A percentile compares a stretch with the other conserved stretches of the same genome.
These are phyloP conservation scores for Tagetes patula DNA, from an alignment of 129 eudicot genomes.

Conservation along the genomic window DNA sequence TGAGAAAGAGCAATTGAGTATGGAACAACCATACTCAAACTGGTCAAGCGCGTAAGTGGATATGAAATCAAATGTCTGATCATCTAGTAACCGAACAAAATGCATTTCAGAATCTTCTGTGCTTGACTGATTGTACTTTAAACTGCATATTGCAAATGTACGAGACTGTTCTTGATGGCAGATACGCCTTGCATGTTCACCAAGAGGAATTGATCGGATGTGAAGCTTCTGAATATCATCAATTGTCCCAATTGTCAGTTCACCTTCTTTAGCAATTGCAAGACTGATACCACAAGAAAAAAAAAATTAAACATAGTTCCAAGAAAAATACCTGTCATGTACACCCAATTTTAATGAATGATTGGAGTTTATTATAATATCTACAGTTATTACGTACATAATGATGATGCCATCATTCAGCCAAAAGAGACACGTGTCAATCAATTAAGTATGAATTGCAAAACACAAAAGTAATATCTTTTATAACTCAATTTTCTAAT, in stretches of 20 bases:
- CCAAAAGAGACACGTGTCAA: not conserved
- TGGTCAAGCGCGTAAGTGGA: constrained; percentile 87
- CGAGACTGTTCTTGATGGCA: constrained; percentile 96
- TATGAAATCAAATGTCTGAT: constrained; percentile 87
- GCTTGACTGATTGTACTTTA: constrained; percentile 75
- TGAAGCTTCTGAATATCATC: constrained; percentile 98
- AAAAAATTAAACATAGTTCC: not conserved
- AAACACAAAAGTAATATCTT: not conserved
- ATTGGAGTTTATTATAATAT: not conserved
- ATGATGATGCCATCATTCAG: not conserved
- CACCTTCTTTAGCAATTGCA: constrained; percentile 96
- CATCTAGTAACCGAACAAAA: constrained; percentile 84
- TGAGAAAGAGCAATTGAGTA: constrained; percentile 87
- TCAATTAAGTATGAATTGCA: not conserved
- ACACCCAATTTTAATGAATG: not conserved
- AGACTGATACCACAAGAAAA: constrained; percentile 50
- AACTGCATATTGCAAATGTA: constrained; percentile 84
- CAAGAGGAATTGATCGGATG: constrained; percentile 89
- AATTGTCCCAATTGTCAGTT: constrained; percentile 87
- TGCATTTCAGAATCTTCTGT: constrained; percentile 83
- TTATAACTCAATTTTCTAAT: not conserved
- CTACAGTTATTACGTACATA: not conserved
- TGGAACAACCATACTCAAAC: constrained; percentile 82
- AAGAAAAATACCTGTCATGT: not conserved
- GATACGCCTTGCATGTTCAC: constrained; percentile 94